These are phyloP conservation scores for Flaveria linearis DNA, from an alignment of 129 eudicot genomes.

Conservation along the genomic window DNA sequence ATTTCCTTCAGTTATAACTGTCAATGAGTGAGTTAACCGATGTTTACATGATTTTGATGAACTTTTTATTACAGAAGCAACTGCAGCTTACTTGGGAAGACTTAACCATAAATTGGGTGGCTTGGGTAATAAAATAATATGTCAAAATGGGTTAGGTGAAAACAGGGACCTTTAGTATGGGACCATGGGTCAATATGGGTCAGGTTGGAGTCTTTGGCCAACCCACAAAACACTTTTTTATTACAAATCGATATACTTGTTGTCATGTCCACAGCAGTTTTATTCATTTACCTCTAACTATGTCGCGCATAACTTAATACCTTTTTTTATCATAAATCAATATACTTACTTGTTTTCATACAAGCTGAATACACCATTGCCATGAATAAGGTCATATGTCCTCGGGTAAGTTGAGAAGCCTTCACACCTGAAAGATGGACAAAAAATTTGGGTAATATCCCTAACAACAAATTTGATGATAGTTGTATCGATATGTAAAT, in stretches of 20 bases:
- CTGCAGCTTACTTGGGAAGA: background rate
- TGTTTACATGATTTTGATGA: background rate
- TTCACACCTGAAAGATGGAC: conserved; percentile 68
- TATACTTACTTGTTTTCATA: conserved; percentile 81
- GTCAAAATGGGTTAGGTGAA: background rate
- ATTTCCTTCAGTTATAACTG: background rate
- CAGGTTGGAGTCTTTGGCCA: background rate
- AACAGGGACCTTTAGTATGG: background rate
- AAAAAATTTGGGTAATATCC: background rate
- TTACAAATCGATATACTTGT: background rate
- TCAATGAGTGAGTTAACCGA: background rate
- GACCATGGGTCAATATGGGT: background rate
- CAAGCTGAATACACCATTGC: conserved; percentile 71
- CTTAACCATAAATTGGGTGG: background rate
- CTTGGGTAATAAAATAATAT: background rate
- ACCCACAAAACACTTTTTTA: background rate
- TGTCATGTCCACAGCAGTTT: no score
- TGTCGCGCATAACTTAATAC: background rate
- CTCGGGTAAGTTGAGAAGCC: conserved; percentile 98
- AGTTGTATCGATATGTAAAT: background rate
- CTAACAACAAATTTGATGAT: background rate
- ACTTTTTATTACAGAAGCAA: background rate
- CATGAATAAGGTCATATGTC: conserved; percentile 89
- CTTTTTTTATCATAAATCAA: background rate
- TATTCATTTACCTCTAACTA: background rate